A percentile compares a stretch with the other conserved stretches of the same genome.
Conservation (phyloP, 2,329 filamentous ascomycete species). For the Tolypocladium endophyticum region DNA sequence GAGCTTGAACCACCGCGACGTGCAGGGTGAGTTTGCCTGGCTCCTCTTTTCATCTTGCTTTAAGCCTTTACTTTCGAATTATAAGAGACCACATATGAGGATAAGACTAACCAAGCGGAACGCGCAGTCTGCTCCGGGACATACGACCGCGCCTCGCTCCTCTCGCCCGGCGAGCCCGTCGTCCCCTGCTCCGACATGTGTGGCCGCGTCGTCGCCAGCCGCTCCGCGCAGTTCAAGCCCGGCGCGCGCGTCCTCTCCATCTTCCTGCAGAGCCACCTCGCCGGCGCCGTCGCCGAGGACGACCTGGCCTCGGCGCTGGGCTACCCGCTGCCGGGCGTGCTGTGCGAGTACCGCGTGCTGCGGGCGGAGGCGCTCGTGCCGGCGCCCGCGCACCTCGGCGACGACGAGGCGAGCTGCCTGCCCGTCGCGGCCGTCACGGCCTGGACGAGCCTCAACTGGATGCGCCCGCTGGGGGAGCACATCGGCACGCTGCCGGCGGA, state of each 20-base stretch:
- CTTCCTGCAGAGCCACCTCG: not conserved
- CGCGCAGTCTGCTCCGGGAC: not conserved
- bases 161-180: not conserved
- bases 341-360: not conserved
- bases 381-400: not conserved
- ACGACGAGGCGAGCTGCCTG: not conserved
- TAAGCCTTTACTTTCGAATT: not conserved
- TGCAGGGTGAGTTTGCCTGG: not conserved
- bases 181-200: not conserved
- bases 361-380: not conserved
- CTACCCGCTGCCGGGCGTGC: not conserved
- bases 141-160: not conserved
- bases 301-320: not conserved
- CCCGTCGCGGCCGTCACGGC: not conserved
- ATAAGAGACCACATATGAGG: not conserved
- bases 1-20: not conserved
- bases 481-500: not conserved
- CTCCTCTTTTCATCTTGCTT: not conserved
- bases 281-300: not conserved
- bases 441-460: not conserved
- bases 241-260: not conserved
- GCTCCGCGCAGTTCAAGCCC: not conserved
- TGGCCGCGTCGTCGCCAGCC: not conserved
- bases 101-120: not conserved
- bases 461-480: not conserved